Conservation (phyloP, 768 basidiomycete genomes). For the Phlebiopsis flavidoalba region DNA sequence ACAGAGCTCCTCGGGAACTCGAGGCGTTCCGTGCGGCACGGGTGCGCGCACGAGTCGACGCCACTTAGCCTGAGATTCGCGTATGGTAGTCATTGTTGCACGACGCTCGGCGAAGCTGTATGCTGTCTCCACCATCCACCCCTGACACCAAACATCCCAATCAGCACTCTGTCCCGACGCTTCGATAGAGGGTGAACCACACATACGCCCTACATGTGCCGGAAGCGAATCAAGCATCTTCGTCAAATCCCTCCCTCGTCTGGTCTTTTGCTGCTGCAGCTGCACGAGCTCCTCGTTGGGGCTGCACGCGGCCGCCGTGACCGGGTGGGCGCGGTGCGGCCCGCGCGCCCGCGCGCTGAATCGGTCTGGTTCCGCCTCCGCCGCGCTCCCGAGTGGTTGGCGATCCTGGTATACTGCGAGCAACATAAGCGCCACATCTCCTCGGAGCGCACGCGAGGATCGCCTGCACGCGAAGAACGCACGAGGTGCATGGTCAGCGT, state of each 20-base stretch:
- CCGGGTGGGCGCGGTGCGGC: background rate
- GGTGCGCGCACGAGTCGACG: background rate
- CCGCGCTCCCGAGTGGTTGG: background rate
- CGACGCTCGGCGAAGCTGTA: constrained; percentile 37
- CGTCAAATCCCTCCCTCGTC: constrained; percentile 54
- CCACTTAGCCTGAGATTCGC: constrained; percentile 53
- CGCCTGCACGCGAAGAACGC: constrained; percentile 52
- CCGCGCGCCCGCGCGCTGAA: background rate
- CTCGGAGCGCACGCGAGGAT: constrained; percentile 67
- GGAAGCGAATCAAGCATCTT: constrained; percentile 49
- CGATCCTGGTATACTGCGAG: constrained; percentile 36
- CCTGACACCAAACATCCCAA: constrained; percentile 31
- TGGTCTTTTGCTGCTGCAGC: constrained; percentile 49
- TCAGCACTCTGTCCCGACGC: background rate
- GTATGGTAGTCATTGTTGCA: too few species aligned
- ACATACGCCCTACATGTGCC: constrained; percentile 53
- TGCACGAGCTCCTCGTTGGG: constrained; percentile 36
- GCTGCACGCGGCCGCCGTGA: too few species aligned
- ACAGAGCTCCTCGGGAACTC: constrained; percentile 53
- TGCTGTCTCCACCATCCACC: constrained; percentile 66
- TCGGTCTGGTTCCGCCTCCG: constrained; percentile 4
- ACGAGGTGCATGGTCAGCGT: constrained; percentile 62
- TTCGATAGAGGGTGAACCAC: constrained; percentile 3
- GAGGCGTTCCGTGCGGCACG: constrained; percentile 44
- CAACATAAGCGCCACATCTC: constrained; percentile 82